Evolutionary conservation across 768 basidiomycete genomes (phyloP).

Genomic region (Podaxis carcinomalis): DNA sequence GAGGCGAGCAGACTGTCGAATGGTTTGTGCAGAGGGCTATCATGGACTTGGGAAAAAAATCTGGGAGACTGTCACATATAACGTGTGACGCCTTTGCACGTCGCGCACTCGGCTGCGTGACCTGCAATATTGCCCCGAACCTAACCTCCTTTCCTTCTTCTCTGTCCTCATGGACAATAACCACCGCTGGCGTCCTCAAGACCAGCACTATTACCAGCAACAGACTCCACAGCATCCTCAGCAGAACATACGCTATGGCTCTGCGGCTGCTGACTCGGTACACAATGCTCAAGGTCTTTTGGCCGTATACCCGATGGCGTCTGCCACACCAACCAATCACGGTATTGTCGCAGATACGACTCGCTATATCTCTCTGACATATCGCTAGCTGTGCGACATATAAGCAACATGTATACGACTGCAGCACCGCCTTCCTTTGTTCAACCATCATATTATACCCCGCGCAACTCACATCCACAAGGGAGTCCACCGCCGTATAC

Average conservation of each 20-base stretch:
- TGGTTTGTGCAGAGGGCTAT: not conserved
- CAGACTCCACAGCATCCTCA: slow-evolving; percentile 16
- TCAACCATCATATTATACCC: slow-evolving; percentile 49
- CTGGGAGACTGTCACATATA: slow-evolving; percentile 1
- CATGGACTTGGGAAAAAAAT: slow-evolving; percentile 3
- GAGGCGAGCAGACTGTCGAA: not conserved
- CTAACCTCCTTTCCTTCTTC: not conserved
- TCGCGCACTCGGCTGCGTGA: slow-evolving; percentile 15
- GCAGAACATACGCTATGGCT: slow-evolving; percentile 16
- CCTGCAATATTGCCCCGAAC: slow-evolving; percentile 6
- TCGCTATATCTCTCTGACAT: not conserved
- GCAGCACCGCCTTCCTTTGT: slow-evolving; percentile 61
- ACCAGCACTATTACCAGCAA: slow-evolving; percentile 15
- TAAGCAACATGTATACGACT: slow-evolving; percentile 53
- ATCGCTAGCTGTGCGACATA: slow-evolving; percentile 58
- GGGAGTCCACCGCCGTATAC: slow-evolving; percentile 54
- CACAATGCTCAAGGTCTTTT: slow-evolving; percentile 67
- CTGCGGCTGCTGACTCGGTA: slow-evolving; percentile 42
- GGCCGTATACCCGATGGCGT: slow-evolving; percentile 68
- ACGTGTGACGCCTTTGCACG: slow-evolving; percentile 20
- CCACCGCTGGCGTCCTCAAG: slow-evolving; percentile 27
- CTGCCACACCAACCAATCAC: slow-evolving; percentile 73
- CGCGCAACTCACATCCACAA: slow-evolving; percentile 27
- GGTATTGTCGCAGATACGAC: slow-evolving; percentile 35
- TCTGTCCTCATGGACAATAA: slow-evolving; percentile 29